Evolutionary conservation across 1,139 yeast species (phyloP).

Genomic region (Candida labiduridarum): DNA sequence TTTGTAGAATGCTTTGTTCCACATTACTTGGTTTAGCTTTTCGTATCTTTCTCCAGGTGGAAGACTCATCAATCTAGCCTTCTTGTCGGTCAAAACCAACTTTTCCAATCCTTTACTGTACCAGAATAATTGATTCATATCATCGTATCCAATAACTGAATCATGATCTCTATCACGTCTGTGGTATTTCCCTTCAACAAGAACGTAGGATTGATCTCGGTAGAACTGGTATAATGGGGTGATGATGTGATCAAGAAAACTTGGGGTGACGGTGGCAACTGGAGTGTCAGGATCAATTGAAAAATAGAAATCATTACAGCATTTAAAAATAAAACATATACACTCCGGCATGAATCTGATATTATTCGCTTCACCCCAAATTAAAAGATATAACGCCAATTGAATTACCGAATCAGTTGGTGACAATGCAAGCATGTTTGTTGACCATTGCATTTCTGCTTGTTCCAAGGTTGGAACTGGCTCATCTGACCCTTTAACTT

Average conservation of each 20-base stretch:
- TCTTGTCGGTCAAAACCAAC: conserved; percentile 39
- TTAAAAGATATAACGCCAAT: conserved; percentile 65
- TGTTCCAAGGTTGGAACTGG: conserved; percentile 55
- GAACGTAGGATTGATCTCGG: conserved; percentile 54
- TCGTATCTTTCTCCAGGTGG: conserved; percentile 50
- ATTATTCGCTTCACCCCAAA: conserved; percentile 93
- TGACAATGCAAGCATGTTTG: conserved; percentile 56
- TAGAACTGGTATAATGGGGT: conserved; percentile 73
- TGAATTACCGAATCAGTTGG: conserved; percentile 64
- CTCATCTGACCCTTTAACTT: conserved; percentile 32
- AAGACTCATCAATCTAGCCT: conserved; percentile 41
- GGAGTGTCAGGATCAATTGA: conserved; percentile 39
- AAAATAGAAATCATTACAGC: conserved; percentile 70
- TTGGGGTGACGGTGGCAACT: conserved; percentile 20
- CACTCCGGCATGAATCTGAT: conserved; percentile 85
- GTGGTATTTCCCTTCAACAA: conserved; percentile 37
- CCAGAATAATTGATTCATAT: conserved; percentile 68
- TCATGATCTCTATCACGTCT: conserved; percentile 56
- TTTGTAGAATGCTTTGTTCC: conserved; percentile 56
- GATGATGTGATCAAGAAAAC: conserved; percentile 66
- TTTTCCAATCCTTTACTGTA: conserved; percentile 50
- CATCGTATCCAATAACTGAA: conserved; percentile 60
- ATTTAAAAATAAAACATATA: conserved; percentile 75
- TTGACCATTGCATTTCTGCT: conserved; percentile 78
- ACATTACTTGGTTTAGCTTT: conserved; percentile 42